Evolutionary conservation across 352 stramenopile species (phyloP), one percentile per base, ranked within the genome.

Genomic region (Elongisporangium undulatum): DNA sequence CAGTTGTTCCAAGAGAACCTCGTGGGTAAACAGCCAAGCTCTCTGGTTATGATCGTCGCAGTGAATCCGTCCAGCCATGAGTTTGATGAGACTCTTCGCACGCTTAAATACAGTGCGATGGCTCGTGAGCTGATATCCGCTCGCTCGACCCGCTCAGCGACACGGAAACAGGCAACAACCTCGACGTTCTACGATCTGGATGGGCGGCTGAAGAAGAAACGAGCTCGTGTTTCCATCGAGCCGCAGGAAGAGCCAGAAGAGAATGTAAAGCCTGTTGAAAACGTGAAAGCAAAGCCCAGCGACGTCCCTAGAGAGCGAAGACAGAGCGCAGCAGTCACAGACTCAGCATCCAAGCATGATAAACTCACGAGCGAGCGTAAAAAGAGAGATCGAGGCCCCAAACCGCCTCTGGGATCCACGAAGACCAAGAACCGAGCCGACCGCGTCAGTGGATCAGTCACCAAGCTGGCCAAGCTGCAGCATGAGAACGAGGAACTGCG

Each of bases 21-120:
- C 10, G 74, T 90, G 2, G 81, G 83, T n/a, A 84, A 79, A 29
- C 81, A 94, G 49, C 67, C 83, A 41, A 90, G 90, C 2, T 87
- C 87, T 16, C 87, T 97, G 0, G 89, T 95, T 20, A 99, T 99
- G 95, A 97, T 99, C 67, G 94, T 99, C 23, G 98, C 98, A 51
- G 93, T 98, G 23, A 98, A 98, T 63, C 95, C 97, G 13, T 87
- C 82, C 12, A 84, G 79, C 39, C 73, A 87, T 56, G 96, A 99
- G 58, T 99, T 98, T 72, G 95, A 99, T 53, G 97, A 99, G 62
- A 99, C 96, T 2, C 76, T 98, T 24, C 94, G 97, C 19, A 97
- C 97, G 13, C 74, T 99, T 2, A 89, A 93, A 51, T 98, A 98
- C 69, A 97, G 94, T 38, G 85, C 90, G 0, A 83, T 97, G 58